Percentiles rank a stretch among this genome's conserved stretches.
Evolutionary conservation across 2,329 filamentous ascomycete species (phyloP).

Genomic region (Pezicula radicicola): DNA sequence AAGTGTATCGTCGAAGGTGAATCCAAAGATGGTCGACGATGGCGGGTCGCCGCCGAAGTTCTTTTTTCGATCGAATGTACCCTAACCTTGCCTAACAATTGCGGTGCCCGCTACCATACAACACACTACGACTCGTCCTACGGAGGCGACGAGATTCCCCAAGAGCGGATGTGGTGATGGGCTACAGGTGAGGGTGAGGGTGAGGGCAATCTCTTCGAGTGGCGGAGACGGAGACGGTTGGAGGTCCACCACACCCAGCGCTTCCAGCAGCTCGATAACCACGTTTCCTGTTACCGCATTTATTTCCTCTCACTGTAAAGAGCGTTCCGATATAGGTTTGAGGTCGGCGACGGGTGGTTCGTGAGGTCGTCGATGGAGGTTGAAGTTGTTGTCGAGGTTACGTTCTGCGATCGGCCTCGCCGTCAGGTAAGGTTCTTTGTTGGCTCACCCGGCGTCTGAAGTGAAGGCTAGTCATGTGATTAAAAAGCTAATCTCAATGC

Average conservation of each 20-base stretch:
- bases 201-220: constrained; percentile 6
- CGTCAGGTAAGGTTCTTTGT: neutral
- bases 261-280: constrained; percentile 16
- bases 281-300: constrained; percentile 14
- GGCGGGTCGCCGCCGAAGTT: constrained; percentile 5
- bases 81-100: neutral
- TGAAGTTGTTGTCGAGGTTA: constrained; percentile 9
- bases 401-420: constrained; percentile 4
- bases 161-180: constrained; percentile 2
- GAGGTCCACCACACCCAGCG: constrained; percentile 5
- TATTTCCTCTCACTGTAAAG: constrained; percentile 3
- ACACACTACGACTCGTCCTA: too few species aligned
- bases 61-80: neutral
- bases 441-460: neutral
- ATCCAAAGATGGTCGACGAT: constrained; percentile 5
- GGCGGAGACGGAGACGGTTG: constrained; percentile 14
- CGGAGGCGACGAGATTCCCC: neutral
- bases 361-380: constrained; percentile 16
- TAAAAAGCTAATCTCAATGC: neutral
- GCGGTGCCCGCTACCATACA: too few species aligned
- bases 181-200: constrained; percentile 6
- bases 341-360: constrained; percentile 4
- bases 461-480: neutral
- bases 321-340: constrained; percentile 8
- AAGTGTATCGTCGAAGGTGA: constrained; percentile 11